Evolutionary conservation across 345 rosid genomes (phyloP).

Genomic region (Sonneratia alba): DNA sequence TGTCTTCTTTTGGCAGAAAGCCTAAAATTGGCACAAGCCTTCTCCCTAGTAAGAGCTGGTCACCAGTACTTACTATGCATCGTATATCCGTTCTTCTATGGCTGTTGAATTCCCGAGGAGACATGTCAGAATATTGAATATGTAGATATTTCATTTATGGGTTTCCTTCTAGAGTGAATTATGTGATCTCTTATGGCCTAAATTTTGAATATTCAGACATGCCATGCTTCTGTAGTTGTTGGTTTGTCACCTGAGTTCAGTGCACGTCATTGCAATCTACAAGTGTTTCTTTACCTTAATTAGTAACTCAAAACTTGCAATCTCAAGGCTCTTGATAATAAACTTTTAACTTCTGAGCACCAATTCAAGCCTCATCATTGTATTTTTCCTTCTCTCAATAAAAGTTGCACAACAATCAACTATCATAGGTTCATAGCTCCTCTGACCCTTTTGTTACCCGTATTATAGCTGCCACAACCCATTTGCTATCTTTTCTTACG

Average conservation of each 20-base stretch:
- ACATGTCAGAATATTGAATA: not conserved
- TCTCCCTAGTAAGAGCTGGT: not conserved
- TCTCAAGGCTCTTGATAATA: not conserved
- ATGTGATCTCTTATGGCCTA: not conserved
- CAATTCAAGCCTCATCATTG: too few relatives aligned
- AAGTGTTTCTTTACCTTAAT: not conserved
- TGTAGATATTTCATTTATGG: not conserved
- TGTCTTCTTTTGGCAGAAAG: not conserved
- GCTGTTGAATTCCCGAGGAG: not conserved
- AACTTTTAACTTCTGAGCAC: too few relatives aligned
- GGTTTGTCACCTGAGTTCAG: too few relatives aligned
- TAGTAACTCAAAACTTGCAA: not conserved
- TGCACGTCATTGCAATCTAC: not conserved
- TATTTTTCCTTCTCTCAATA: too few relatives aligned
- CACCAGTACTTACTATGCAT: not conserved
- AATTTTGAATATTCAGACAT: not conserved
- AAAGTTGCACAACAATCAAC: too few relatives aligned
- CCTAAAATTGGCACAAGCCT: not conserved
- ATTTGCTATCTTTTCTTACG: not conserved
- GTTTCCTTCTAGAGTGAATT: not conserved
- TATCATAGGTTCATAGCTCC: too few relatives aligned
- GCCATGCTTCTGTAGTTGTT: too few relatives aligned
- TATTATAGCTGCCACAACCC: constrained; percentile 12
- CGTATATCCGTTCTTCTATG: not conserved
- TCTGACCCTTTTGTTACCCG: not conserved